phyloP scores from a whole-genome alignment of 176 grass and related monocot species.

The Alopecurus myosuroides region DNA sequence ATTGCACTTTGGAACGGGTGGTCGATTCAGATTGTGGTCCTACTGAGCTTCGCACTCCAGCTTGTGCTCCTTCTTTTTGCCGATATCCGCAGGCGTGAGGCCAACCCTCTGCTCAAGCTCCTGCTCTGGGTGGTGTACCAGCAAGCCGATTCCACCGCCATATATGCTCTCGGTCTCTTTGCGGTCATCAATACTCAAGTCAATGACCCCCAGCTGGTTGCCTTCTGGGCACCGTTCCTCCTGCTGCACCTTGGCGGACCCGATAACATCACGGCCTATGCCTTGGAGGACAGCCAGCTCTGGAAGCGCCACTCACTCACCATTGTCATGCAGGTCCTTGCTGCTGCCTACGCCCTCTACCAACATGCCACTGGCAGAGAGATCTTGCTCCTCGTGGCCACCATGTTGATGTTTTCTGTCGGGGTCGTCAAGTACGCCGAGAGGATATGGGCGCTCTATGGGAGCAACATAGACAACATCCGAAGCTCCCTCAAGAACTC shows the following conservation, averaged over 20 bases:
- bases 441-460: background rate
- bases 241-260: too few relatives aligned
- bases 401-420: background rate
- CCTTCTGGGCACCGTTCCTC: slow-evolving; percentile 27
- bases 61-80: background rate
- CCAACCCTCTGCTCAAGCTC: background rate
- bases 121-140: slow-evolving; percentile 33
- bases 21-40: background rate
- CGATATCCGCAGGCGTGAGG: background rate
- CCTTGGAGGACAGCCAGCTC: slow-evolving; percentile 28
- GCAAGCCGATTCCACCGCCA: slow-evolving; percentile 24
- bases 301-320: slow-evolving; percentile 1
- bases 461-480: background rate
- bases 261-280: slow-evolving; percentile 34
- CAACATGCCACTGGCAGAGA: background rate
- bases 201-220: background rate
- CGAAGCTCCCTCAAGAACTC: background rate
- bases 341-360: background rate
- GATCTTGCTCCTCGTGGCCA: too few relatives aligned
- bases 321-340: background rate
- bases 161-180: slow-evolving; percentile 20
- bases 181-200: background rate
- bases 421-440: background rate
- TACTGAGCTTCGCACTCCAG: background rate
- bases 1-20: background rate